Percentiles rank a stretch among this genome's conserved stretches.
Conservation (phyloP, 306 rosid species). For the Mimosa pudica region DNA sequence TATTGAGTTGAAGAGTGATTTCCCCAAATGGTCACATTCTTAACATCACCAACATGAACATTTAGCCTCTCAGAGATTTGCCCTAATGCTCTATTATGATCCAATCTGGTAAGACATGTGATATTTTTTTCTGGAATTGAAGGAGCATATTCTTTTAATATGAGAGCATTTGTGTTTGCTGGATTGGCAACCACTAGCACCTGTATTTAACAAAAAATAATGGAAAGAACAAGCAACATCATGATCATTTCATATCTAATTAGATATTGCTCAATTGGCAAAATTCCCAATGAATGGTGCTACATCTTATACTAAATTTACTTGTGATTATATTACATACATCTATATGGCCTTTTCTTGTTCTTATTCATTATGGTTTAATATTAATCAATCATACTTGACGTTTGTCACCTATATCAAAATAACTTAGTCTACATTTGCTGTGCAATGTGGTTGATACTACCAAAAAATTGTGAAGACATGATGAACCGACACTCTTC, state of each 20-base stretch:
- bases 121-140: slow-evolving; percentile 80
- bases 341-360: background rate
- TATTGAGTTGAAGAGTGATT: slow-evolving; percentile 95
- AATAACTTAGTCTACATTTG: background rate
- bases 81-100: slow-evolving; percentile 90
- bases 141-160: slow-evolving; percentile 84
- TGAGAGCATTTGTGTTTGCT: slow-evolving; percentile 87
- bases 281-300: no score
- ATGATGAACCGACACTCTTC: background rate
- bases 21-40: slow-evolving; percentile 89
- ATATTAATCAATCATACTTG: background rate
- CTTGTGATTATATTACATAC: background rate
- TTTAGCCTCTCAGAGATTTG: slow-evolving; percentile 79
- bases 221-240: background rate
- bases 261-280: background rate
- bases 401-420: background rate
- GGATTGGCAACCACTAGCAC: slow-evolving; percentile 96
- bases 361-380: background rate
- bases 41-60: slow-evolving; percentile 71
- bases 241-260: background rate
- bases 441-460: background rate
- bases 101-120: slow-evolving; percentile 85
- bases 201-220: slow-evolving; percentile 39
- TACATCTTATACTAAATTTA: background rate
- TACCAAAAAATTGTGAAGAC: background rate